Percentiles rank a stretch among this genome's conserved stretches.
These are phyloP conservation scores for Thielaviopsis ethacetica DNA, from an alignment of 2,329 filamentous ascomycete species.

Conservation along the genomic window DNA sequence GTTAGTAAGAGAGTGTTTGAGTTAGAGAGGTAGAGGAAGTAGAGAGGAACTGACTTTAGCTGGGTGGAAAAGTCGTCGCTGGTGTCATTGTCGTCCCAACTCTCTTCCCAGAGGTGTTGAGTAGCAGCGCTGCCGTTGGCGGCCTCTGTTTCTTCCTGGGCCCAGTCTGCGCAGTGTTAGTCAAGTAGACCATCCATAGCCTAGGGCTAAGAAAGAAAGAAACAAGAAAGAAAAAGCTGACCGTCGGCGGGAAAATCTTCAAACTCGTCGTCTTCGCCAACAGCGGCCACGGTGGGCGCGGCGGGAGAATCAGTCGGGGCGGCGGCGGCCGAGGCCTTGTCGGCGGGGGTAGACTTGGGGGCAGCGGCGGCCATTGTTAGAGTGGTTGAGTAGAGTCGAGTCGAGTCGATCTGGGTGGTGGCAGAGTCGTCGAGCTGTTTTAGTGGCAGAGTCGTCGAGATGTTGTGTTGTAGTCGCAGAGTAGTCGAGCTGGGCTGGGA, in stretches of 20 bases:
- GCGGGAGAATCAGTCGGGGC: background rate
- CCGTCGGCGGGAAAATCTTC: constrained; percentile 97
- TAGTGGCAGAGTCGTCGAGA: no score
- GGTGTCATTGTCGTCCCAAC: constrained; percentile 97
- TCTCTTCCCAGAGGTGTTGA: constrained; percentile 92
- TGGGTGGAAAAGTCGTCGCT: constrained; percentile 92
- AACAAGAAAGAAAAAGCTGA: no score
- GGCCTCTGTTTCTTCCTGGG: constrained; percentile 75
- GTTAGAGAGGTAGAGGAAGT: background rate
- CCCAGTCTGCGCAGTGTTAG: constrained; percentile 54
- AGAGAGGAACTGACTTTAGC: constrained; percentile 52
- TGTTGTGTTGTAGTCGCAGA: no score
- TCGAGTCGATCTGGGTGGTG: no score
- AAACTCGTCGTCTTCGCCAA: constrained; percentile 98
- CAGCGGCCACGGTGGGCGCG: constrained; percentile 33
- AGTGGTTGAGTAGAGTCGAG: background rate
- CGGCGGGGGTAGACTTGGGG: background rate
- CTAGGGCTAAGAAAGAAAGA: no score
- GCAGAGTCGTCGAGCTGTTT: no score
- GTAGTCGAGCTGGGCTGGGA: no score
- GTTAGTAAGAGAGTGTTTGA: background rate
- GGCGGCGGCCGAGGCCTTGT: background rate
- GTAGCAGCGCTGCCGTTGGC: constrained; percentile 50
- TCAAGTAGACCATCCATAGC: no score
- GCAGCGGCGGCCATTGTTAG: background rate